These are phyloP conservation scores for Xylaria intraflava DNA, from an alignment of 495 filamentous ascomycete species.

Conservation along the genomic window DNA sequence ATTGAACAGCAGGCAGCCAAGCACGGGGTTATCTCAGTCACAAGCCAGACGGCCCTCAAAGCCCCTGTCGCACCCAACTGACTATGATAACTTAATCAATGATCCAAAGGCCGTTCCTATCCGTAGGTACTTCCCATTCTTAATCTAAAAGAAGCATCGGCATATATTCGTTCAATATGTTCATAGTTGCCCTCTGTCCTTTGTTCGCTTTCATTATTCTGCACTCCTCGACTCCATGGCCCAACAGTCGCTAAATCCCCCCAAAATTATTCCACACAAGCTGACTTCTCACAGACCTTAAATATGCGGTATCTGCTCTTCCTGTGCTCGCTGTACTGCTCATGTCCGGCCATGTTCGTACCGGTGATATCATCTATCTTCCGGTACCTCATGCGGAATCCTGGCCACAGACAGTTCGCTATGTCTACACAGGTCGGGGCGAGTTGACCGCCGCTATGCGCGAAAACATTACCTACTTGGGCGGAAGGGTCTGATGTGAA, in stretches of 20 bases:
- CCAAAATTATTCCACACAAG: neutral
- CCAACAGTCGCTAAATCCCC: no score
- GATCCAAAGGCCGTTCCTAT: slow-evolving; percentile 38
- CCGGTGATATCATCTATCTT: slow-evolving; percentile 48
- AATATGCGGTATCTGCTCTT: slow-evolving; percentile 42
- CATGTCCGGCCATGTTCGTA: slow-evolving; percentile 41
- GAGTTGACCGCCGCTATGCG: slow-evolving; percentile 38
- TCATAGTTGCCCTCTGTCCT: neutral
- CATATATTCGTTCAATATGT: neutral
- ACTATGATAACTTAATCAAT: slow-evolving; percentile 21
- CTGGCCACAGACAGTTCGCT: slow-evolving; percentile 44
- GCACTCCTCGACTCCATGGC: no score
- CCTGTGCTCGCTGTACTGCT: slow-evolving; percentile 49
- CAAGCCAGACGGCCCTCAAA: neutral
- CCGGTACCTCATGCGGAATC: slow-evolving; percentile 49
- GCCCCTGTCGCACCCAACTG: slow-evolving; percentile 1
- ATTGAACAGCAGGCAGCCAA: slow-evolving; percentile 15
- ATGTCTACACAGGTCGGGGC: slow-evolving; percentile 46
- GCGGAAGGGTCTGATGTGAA: slow-evolving; percentile 42
- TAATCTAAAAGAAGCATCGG: neutral
- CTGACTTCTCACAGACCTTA: slow-evolving; percentile 32
- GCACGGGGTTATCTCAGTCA: slow-evolving; percentile 1
- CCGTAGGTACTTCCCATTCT: slow-evolving; percentile 34
- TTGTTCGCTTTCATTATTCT: neutral
- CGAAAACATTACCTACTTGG: slow-evolving; percentile 49